Base-by-base conservation (phyloP, 2,329 filamentous ascomycete species). In the Ophiocordyceps robertsii region DNA sequence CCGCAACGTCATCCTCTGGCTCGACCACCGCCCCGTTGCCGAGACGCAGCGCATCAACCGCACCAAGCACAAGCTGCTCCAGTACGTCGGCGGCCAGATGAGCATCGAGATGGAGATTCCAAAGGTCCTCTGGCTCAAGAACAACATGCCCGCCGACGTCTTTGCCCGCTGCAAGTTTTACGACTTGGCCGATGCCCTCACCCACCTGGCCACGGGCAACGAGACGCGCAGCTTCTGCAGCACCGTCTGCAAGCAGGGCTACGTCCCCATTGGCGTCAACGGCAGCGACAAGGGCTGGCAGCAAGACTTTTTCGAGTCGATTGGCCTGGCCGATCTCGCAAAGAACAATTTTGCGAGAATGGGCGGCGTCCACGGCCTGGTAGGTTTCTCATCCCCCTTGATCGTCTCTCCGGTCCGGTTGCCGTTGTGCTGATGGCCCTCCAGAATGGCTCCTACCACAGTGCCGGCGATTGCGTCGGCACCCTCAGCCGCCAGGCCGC, bases 31-130 rank as follows among this genome's bases (percentile, higher is more conserved):
- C 33, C 87, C 92, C 1, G 77, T 92, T 13, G 77, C 85, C 46
- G 92, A 98, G 71, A 93, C 90, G 0, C 81, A 85, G 48, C 84
- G 85, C 66, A 94, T 98, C 68, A 98, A 98, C 62, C 78, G 79
- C 43, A 96, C 92, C 3, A 74, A 81, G 42, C 92, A 98, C 69
- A 92, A 93, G 62, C 71, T 98, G 42, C 77, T 98, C 45, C 84
- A 88, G 56, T 98, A 98, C 58, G 92, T 98, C 16, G 92, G 92
- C 52, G 92, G 92, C 49, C 90, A 84, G 60, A 98, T 98, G 92
- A 95, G 87, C 60, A 90, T 95, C 50, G 92, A 98, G 70, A 98
- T 98, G 92, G 92, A 98, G 63, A 93, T 98, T 43, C 92, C 92
- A 49, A 98, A 98, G 67, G 86, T 95, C 1, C 72, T 96, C 44